Base-by-base conservation (phyloP, 345 rosid genomes). In the Laguncularia racemosa region DNA sequence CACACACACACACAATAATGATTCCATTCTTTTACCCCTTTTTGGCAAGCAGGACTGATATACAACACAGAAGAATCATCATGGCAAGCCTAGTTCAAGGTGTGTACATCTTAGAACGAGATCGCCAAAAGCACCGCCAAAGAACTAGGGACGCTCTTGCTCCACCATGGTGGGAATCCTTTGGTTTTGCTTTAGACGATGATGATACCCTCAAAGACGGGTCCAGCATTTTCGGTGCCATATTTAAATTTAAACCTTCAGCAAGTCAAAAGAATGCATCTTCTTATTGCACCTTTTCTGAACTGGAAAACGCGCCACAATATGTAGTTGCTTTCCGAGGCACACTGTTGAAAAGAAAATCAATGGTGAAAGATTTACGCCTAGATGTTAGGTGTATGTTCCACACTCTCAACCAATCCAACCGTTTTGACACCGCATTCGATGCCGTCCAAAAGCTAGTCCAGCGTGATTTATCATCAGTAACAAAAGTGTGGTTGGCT, bases 161-260 rank as follows among this genome's bases (percentile, higher is more conserved):
- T 64, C 75, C 85, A 19, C 71, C 78, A 3, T 91, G 97, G 97
- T 85, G 91, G 78, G 83, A 84, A 67, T 85, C 78, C 71, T 83
- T 85, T 52, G 69, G 76, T 58, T 91, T 91, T 58, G 61, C 51
- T 50, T 67, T 80, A 66, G 59, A 75, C 49, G 19, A 16, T 4
- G 40, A 9, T 33, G 6, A 7, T 5, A 33, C 7, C 11, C 40
- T 33, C 9, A 33, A 7, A 33, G 40, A 33, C 40, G 9, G 9
- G 1, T 1, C 9, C 40, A 33, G 40, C 40, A 33, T 33, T 6
- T 33, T 33, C 7, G 40, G 40, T 33, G 40, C 87, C 45, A 71
- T 89, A 44, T 89, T 75, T 13, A 87, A 86, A 70, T 82, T 65
- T 55, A 77, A 60, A 53, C 85, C 81, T 1, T 73, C 76, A 2